These are phyloP conservation scores for Pestalotiopsis sp. DNA, from an alignment of 2,329 filamentous ascomycete genomes.

Conservation along the genomic window DNA sequence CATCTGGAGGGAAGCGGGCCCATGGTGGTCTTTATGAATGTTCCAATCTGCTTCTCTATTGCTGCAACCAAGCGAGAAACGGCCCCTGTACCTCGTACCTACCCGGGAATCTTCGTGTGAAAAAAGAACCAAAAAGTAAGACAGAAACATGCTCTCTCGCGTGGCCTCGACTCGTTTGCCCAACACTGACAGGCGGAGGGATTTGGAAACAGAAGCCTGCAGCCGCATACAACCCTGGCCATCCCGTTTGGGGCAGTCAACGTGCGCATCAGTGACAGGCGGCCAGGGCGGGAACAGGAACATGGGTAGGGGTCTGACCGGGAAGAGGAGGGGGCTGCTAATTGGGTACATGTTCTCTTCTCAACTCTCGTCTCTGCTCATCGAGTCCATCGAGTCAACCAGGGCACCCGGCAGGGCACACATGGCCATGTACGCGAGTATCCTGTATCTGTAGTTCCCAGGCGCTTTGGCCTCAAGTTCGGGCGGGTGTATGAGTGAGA, in stretches of 20 bases:
- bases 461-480: neutral
- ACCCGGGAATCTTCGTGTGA: neutral
- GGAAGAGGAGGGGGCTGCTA: neutral
- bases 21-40: neutral
- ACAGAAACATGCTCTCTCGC: neutral
- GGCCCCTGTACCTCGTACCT: neutral
- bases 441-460: too few relatives aligned
- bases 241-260: slow-evolving; percentile 2
- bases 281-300: neutral
- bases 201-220: slow-evolving; percentile 7
- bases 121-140: neutral
- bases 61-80: neutral
- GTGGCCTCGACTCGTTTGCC: neutral
- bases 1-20: neutral
- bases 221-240: slow-evolving; percentile 5
- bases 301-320: neutral
- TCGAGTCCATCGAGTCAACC: neutral
- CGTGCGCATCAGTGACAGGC: slow-evolving; percentile 6
- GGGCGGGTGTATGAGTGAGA: neutral
- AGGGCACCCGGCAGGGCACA: neutral
- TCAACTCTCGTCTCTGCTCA: too few relatives aligned
- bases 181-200: neutral
- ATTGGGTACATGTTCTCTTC: too few relatives aligned
- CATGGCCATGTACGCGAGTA: neutral
- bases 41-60: too few relatives aligned